phyloP scores from a whole-genome alignment of 1,284 basidiomycete species.

The Ceratobasidium sp. region DNA sequence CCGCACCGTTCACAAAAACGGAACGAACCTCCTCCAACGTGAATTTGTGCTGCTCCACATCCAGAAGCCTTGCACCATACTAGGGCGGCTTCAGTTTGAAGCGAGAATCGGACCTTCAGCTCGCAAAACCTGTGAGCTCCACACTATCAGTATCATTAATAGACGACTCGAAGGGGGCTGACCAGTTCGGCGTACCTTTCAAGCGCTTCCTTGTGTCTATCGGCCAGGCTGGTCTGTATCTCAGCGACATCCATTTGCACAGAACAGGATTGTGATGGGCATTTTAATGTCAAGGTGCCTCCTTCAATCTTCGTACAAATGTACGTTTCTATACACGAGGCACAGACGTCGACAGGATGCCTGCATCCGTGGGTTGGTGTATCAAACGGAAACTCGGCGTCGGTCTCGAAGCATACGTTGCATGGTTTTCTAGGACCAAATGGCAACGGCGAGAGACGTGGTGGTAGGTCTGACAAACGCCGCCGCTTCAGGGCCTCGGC shows the following conservation, averaged over 20 bases:
- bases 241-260: slow-evolving; percentile 17
- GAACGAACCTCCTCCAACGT: slow-evolving; percentile 19
- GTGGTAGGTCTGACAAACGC: background rate
- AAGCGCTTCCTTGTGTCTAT: background rate
- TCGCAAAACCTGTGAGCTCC: slow-evolving; percentile 22
- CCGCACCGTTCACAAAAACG: background rate
- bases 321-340: slow-evolving; percentile 16
- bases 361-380: slow-evolving; percentile 24
- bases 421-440: background rate
- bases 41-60: slow-evolving; percentile 28
- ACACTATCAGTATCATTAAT: background rate
- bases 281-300: background rate
- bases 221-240: slow-evolving; percentile 12
- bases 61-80: slow-evolving; percentile 29
- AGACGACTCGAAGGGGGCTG: background rate
- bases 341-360: slow-evolving; percentile 27
- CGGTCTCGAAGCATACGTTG: slow-evolving; percentile 8
- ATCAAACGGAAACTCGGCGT: background rate
- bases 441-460: background rate
- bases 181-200: background rate
- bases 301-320: background rate
- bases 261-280: slow-evolving; percentile 10
- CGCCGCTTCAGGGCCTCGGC: no score
- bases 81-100: slow-evolving; percentile 5
- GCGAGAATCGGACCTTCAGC: slow-evolving; percentile 18